phyloP scores from a whole-genome alignment of 23 red algal species.

The Gracilariopsis chorda region DNA sequence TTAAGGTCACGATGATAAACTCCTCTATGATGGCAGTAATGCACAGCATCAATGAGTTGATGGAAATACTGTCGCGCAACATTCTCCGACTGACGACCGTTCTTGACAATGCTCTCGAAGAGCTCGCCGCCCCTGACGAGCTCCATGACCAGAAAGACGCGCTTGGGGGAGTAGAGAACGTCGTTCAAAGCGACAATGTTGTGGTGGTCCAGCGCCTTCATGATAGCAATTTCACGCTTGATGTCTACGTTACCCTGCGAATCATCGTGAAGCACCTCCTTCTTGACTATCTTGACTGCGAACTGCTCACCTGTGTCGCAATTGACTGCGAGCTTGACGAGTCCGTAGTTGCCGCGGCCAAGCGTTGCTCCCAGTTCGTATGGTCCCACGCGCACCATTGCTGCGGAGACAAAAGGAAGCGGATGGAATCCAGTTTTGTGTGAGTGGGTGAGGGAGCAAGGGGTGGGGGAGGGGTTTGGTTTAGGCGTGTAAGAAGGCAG shows the following conservation, averaged over 20 bases:
- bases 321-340: conserved; percentile 84
- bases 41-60: conserved; percentile 83
- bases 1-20: conserved; percentile 80
- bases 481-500: not conserved
- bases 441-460: not conserved
- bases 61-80: conserved; percentile 72
- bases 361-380: conserved; percentile 80
- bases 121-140: conserved; percentile 81
- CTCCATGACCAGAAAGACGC: conserved; percentile 85
- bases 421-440: not conserved
- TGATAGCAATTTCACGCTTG: conserved; percentile 83
- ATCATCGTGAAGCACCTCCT: conserved; percentile 69
- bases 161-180: conserved; percentile 77
- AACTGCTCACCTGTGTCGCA: conserved; percentile 83
- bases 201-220: conserved; percentile 81
- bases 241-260: conserved; percentile 60
- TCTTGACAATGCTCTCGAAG: conserved; percentile 75
- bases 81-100: conserved; percentile 63
- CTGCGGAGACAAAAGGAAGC: not conserved
- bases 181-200: conserved; percentile 83
- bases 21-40: conserved; percentile 85
- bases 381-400: conserved; percentile 75
- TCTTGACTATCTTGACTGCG: conserved; percentile 91
- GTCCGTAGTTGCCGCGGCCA: conserved; percentile 77
- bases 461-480: not conserved